Percentiles rank a stretch among this genome's conserved stretches.
Evolutionary conservation across 345 rosid genomes (phyloP).

Genomic region (Pistacia atlantica): DNA sequence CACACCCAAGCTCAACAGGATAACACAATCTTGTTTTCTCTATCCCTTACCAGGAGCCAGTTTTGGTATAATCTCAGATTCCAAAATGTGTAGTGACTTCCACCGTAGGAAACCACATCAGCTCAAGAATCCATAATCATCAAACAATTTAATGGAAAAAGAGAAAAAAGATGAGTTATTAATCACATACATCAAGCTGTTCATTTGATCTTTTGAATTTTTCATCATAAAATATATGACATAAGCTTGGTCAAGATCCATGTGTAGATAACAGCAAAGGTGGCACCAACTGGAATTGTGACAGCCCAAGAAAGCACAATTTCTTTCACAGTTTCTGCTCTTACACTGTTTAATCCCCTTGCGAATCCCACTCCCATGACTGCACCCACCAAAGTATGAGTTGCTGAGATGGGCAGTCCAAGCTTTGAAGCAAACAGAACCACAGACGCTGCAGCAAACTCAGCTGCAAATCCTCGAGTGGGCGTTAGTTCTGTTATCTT

Average conservation of each 20-base stretch:
- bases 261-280: conserved; percentile 74
- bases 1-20: not conserved
- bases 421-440: conserved; percentile 88
- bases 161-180: conserved; percentile 12
- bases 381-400: conserved; percentile 92
- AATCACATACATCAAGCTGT: conserved; percentile 30
- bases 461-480: conserved; percentile 94
- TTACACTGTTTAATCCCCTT: conserved; percentile 84
- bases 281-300: conserved; percentile 92
- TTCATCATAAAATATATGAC: conserved; percentile 55
- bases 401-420: conserved; percentile 88
- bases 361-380: conserved; percentile 99
- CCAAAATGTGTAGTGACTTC: conserved; percentile 22
- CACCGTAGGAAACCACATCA: conserved; percentile 30
- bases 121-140: conserved; percentile 23
- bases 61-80: not conserved
- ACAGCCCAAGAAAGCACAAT: conserved; percentile 89
- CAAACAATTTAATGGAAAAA: conserved; percentile 15
- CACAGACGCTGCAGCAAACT: conserved; percentile 94
- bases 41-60: not conserved
- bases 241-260: conserved; percentile 87
- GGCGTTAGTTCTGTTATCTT: conserved; percentile 96
- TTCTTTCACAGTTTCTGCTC: conserved; percentile 89
- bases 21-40: not conserved
- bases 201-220: conserved; percentile 20